Conservation (phyloP, 345 rosid species). For the Aethionema arabicum region DNA sequence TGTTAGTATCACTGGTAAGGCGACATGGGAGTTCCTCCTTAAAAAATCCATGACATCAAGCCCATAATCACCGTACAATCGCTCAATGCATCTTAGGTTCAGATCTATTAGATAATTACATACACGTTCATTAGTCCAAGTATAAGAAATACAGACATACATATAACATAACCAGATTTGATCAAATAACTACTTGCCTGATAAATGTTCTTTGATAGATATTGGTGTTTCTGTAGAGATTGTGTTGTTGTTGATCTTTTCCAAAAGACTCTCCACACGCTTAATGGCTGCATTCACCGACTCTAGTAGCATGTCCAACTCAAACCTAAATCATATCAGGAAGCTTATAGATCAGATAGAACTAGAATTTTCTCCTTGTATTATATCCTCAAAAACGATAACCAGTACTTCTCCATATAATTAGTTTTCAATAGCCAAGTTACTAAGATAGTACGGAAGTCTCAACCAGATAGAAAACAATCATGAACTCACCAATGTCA, state of each 20-base stretch:
- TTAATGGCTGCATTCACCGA: slow-evolving; percentile 77
- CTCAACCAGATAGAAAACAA: slow-evolving; percentile 4
- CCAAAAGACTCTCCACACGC: slow-evolving; percentile 79
- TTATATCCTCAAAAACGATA: background rate
- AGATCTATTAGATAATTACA: slow-evolving; percentile 53
- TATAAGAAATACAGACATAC: slow-evolving; percentile 10
- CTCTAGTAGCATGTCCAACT: slow-evolving; percentile 94
- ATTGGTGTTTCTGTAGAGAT: slow-evolving; percentile 62
- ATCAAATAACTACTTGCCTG: slow-evolving; percentile 52
- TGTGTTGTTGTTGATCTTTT: slow-evolving; percentile 67
- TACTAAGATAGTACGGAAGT: slow-evolving; percentile 16
- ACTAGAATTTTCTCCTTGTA: background rate
- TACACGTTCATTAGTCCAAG: slow-evolving; percentile 17
- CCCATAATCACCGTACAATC: slow-evolving; percentile 93
- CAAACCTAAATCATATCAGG: slow-evolving; percentile 67
- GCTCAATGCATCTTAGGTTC: slow-evolving; percentile 92
- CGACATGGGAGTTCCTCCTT: slow-evolving; percentile 71
- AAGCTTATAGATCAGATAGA: slow-evolving; percentile 23
- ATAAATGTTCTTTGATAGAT: slow-evolving; percentile 70
- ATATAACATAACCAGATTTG: slow-evolving; percentile 14
- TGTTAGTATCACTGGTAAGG: slow-evolving; percentile 88
- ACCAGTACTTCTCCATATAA: background rate
- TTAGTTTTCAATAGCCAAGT: background rate
- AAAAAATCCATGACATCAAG: slow-evolving; percentile 92
- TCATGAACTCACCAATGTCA: slow-evolving; percentile 15